Evolutionary conservation across 2,329 filamentous ascomycete genomes (phyloP).

Genomic region (Colletotrichum tanaceti): DNA sequence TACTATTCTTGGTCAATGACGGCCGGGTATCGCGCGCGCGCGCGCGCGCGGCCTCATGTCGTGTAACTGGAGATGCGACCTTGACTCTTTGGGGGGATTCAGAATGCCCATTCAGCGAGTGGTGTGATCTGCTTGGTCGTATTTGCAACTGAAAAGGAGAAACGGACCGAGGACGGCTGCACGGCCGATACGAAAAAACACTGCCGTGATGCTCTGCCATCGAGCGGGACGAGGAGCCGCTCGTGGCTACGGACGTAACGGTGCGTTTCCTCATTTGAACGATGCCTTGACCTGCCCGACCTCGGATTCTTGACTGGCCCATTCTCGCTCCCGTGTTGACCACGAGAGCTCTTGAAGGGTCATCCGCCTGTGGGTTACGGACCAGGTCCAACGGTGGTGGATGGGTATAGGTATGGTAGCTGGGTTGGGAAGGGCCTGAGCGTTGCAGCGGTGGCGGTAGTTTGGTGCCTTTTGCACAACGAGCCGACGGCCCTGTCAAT

Average conservation of each 20-base stretch:
- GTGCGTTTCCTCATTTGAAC: too few relatives aligned
- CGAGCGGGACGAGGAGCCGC: too few relatives aligned
- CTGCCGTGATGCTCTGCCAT: not conserved
- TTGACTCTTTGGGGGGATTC: not conserved
- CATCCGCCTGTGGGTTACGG: not conserved
- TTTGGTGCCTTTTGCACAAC: not conserved
- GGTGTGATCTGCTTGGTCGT: not conserved
- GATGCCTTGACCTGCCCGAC: too few relatives aligned
- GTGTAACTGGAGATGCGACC: slow-evolving; percentile 18
- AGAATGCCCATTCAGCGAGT: not conserved
- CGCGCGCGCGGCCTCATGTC: not conserved
- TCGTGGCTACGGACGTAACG: too few relatives aligned
- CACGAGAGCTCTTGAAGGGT: not conserved
- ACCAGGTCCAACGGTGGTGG: not conserved
- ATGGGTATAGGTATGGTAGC: not conserved
- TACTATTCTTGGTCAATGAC: not conserved
- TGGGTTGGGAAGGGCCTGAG: slow-evolving; percentile 2
- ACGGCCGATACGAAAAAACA: slow-evolving; percentile 8
- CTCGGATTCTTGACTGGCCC: not conserved
- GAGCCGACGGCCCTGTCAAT: slow-evolving; percentile 1
- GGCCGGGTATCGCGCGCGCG: not conserved
- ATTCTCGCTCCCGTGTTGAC: not conserved
- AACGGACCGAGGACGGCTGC: slow-evolving; percentile 6
- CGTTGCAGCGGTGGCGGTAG: not conserved
- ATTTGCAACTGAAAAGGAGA: slow-evolving; percentile 1